Percentiles rank a stretch among this genome's conserved stretches.
phyloP scores from a whole-genome alignment of 2,329 filamentous ascomycete genomes.

The Lithohypha guttulata region DNA sequence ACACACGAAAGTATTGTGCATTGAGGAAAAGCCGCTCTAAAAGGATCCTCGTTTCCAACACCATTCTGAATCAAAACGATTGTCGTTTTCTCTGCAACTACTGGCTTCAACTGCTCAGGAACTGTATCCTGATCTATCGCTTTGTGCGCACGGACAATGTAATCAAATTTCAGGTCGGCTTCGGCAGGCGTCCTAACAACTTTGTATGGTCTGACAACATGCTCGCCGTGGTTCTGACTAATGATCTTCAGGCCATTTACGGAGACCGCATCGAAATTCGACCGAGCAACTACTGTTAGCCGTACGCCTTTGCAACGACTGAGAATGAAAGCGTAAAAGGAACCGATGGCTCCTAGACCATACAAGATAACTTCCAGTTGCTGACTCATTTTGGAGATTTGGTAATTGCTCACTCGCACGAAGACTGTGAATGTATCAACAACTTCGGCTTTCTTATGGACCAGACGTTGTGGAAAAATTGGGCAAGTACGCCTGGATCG shows the following conservation, averaged over 20 bases:
- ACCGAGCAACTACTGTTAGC: conserved; percentile 35
- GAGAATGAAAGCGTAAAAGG: conserved; percentile 48
- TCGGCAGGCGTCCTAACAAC: conserved; percentile 32
- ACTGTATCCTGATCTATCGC: conserved; percentile 33
- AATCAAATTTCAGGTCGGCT: conserved; percentile 25
- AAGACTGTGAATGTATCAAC: too few relatives aligned
- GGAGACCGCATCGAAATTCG: conserved; percentile 36
- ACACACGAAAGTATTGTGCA: conserved; percentile 30
- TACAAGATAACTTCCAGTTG: conserved; percentile 39
- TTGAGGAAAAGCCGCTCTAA: conserved; percentile 25
- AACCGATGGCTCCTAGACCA: conserved; percentile 46
- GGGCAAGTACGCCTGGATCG: too few relatives aligned
- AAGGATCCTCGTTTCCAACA: conserved; percentile 33
- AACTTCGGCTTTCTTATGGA: too few relatives aligned
- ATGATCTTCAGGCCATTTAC: conserved; percentile 33
- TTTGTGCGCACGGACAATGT: conserved; percentile 32
- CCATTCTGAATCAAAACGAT: conserved; percentile 34
- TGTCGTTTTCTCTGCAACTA: conserved; percentile 29
- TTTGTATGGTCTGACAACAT: conserved; percentile 26
- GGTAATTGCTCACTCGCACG: neutral
- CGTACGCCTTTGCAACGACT: conserved; percentile 32
- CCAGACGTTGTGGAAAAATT: too few relatives aligned
- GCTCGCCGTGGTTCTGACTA: conserved; percentile 33
- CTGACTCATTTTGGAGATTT: conserved; percentile 21
- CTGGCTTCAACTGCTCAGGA: conserved; percentile 27